Conservation (phyloP, 352 stramenopile genomes). For the Elongisporangium senticosum region DNA sequence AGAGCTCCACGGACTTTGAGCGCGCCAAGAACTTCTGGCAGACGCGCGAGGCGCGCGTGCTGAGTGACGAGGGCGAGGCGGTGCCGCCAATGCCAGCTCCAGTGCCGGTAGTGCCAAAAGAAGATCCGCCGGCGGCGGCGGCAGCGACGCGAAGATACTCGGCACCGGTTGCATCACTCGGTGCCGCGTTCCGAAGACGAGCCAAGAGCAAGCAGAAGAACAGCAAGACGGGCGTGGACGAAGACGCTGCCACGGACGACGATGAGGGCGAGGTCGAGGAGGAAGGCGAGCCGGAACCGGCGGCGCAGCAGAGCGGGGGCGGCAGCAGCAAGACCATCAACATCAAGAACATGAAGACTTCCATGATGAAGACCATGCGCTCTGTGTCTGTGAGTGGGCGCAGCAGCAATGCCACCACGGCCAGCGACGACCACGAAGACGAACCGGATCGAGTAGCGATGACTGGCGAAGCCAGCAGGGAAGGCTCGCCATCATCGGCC, state of each 20-base stretch:
- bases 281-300: background rate
- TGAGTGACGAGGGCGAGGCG: slow-evolving; percentile 13
- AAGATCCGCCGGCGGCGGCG: slow-evolving; percentile 4
- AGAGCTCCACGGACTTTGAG: slow-evolving; percentile 25
- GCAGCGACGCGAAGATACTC: background rate
- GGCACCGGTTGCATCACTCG: background rate
- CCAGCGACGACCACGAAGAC: background rate
- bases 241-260: background rate
- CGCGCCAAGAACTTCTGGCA: slow-evolving; percentile 68
- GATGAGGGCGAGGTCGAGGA: background rate
- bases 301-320: no score
- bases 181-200: background rate
- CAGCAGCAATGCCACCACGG: background rate
- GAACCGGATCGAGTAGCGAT: background rate
- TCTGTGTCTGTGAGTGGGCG: background rate
- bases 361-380: background rate
- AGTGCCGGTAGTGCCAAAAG: background rate
- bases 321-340: background rate
- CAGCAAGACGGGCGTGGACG: background rate
- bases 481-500: background rate
- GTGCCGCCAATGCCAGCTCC: slow-evolving; percentile 5
- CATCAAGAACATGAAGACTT: background rate
- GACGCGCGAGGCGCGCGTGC: slow-evolving; percentile 36
- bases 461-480: background rate
- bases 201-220: background rate